These are phyloP conservation scores for Trichoderma lentiforme DNA, from an alignment of 2,329 filamentous ascomycete genomes.

Conservation along the genomic window DNA sequence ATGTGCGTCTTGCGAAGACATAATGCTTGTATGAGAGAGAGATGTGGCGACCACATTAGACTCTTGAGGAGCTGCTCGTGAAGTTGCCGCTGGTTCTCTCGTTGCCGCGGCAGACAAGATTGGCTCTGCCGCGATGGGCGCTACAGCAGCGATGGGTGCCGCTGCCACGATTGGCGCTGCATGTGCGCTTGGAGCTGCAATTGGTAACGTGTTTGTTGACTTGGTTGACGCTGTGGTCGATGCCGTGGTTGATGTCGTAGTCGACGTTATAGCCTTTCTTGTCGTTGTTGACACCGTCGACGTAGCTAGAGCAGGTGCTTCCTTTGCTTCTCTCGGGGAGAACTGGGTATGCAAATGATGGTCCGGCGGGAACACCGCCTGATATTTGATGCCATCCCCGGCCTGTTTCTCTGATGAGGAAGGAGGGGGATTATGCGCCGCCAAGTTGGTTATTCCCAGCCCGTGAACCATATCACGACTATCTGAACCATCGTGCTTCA, in stretches of 20 bases:
- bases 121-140: slow-evolving; percentile 47
- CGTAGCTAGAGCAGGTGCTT: neutral
- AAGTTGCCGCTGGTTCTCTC: slow-evolving; percentile 59
- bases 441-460: slow-evolving; percentile 36
- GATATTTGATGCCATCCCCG: slow-evolving; percentile 46
- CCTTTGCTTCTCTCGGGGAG: neutral
- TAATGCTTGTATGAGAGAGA: neutral
- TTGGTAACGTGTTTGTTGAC: neutral
- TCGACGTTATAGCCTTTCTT: neutral
- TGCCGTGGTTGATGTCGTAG: neutral
- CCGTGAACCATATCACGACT: slow-evolving; percentile 39
- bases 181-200: neutral
- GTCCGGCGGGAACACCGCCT: slow-evolving; percentile 56
- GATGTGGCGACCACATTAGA: neutral
- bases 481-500: slow-evolving; percentile 3
- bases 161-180: neutral
- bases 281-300: neutral
- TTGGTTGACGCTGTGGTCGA: neutral
- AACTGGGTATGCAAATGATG: slow-evolving; percentile 46
- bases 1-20: neutral
- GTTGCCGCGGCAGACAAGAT: slow-evolving; percentile 48
- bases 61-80: slow-evolving; percentile 37
- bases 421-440: slow-evolving; percentile 48
- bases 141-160: neutral
- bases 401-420: slow-evolving; percentile 48